Evolutionary conservation across 768 basidiomycete genomes (phyloP).

Genomic region (Stropharia rugosoannulata): DNA sequence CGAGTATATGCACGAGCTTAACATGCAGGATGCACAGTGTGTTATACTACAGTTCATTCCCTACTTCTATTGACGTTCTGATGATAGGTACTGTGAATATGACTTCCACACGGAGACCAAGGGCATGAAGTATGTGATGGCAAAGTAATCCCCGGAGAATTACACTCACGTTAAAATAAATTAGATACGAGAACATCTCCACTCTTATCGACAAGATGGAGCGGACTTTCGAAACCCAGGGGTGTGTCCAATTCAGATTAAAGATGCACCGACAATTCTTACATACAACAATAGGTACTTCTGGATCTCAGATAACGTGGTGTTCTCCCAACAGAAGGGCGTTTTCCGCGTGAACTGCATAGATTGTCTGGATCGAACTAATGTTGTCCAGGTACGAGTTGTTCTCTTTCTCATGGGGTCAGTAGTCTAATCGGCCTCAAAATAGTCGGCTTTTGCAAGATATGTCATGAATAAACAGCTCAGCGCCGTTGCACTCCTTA

Average conservation of each 20-base stretch:
- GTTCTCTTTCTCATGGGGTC: not conserved
- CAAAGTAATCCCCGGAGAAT: not conserved
- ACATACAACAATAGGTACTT: slow-evolving; percentile 55
- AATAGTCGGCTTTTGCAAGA: slow-evolving; percentile 87
- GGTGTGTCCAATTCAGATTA: slow-evolving; percentile 39
- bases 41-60: slow-evolving; percentile 14
- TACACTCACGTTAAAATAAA: slow-evolving; percentile 8
- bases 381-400: slow-evolving; percentile 77
- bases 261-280: not conserved
- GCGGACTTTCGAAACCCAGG: slow-evolving; percentile 76
- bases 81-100: slow-evolving; percentile 72
- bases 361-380: slow-evolving; percentile 93
- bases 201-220: slow-evolving; percentile 73
- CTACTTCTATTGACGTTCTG: slow-evolving; percentile 1
- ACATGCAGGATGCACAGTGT: slow-evolving; percentile 56
- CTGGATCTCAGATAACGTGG: slow-evolving; percentile 71
- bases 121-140: slow-evolving; percentile 79
- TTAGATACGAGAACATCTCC: slow-evolving; percentile 86
- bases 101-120: slow-evolving; percentile 94
- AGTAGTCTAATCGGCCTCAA: not conserved
- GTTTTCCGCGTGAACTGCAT: slow-evolving; percentile 93
- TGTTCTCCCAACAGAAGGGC: slow-evolving; percentile 81
- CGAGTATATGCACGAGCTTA: slow-evolving; percentile 60
- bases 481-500: slow-evolving; percentile 66
- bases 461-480: slow-evolving; percentile 76